phyloP scores from a whole-genome alignment of 2,329 filamentous ascomycete genomes.

The Fusarium denticulatum region DNA sequence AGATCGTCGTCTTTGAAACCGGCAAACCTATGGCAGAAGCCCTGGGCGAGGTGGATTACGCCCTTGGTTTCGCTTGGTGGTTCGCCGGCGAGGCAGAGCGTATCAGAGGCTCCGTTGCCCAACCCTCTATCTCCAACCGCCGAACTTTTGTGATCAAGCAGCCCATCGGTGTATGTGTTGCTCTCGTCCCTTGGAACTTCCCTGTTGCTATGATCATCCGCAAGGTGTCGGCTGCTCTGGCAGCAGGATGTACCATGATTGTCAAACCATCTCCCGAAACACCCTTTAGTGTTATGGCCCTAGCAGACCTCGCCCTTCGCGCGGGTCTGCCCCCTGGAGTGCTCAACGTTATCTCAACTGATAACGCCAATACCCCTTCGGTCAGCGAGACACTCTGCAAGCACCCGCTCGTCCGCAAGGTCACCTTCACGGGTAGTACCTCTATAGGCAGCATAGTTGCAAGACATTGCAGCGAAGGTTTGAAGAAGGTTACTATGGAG shows the following conservation, averaged over 20 bases:
- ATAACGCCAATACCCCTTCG: constrained; percentile 55
- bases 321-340: constrained; percentile 81
- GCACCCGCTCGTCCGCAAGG: constrained; percentile 63
- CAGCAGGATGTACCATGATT: constrained; percentile 80
- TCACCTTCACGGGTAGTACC: constrained; percentile 82
- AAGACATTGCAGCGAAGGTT: constrained; percentile 64
- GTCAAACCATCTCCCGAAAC: constrained; percentile 78
- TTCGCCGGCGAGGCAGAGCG: constrained; percentile 60
- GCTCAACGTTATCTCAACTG: constrained; percentile 56
- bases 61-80: constrained; percentile 64
- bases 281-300: constrained; percentile 74
- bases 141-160: constrained; percentile 75
- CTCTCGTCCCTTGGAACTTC: constrained; percentile 67
- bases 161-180: constrained; percentile 49
- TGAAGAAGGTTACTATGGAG: constrained; percentile 76
- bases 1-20: constrained; percentile 58
- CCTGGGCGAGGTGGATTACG: constrained; percentile 65
- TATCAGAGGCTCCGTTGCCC: constrained; percentile 64
- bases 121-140: constrained; percentile 55
- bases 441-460: constrained; percentile 73
- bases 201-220: constrained; percentile 61
- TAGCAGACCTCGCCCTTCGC: constrained; percentile 72
- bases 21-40: constrained; percentile 68
- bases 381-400: constrained; percentile 58
- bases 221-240: constrained; percentile 65